These are phyloP conservation scores for Colletotrichum tropicale DNA, from an alignment of 2,329 filamentous ascomycete species.

Conservation along the genomic window DNA sequence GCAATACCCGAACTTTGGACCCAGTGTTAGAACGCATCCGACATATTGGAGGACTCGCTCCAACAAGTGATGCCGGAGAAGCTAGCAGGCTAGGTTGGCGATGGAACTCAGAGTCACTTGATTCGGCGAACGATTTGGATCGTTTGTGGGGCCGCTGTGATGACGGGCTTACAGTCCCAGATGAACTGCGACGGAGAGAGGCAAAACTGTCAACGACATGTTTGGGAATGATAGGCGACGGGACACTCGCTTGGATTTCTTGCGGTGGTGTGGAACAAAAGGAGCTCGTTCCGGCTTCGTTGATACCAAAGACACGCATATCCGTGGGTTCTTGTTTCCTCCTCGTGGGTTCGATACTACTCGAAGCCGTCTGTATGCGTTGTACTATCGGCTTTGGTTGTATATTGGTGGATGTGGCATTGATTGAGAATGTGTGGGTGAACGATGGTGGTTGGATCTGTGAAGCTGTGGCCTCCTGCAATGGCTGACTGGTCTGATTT, in stretches of 20 bases:
- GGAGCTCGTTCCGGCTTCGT: background rate
- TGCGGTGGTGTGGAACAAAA: background rate
- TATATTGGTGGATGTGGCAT: background rate
- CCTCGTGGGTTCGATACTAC: background rate
- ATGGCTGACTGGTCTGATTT: constrained; percentile 24
- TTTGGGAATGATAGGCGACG: background rate
- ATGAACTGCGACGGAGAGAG: background rate
- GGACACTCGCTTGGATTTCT: background rate
- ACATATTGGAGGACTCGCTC: background rate
- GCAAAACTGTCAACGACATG: background rate
- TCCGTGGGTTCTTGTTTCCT: background rate
- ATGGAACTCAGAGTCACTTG: background rate
- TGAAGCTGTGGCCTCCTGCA: constrained; percentile 28
- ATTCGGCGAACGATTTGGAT: constrained; percentile 8
- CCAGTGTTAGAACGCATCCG: constrained; percentile 28
- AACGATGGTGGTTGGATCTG: constrained; percentile 38
- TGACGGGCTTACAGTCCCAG: background rate
- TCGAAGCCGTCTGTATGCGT: background rate
- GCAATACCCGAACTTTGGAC: constrained; percentile 34
- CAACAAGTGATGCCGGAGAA: constrained; percentile 3
- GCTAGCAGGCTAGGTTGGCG: background rate
- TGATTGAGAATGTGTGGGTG: constrained; percentile 28
- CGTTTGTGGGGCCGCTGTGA: constrained; percentile 5
- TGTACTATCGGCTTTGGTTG: background rate
- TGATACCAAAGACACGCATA: background rate